phyloP scores from a whole-genome alignment of 148 eudicot genomes.

The Beta vulgaris region DNA sequence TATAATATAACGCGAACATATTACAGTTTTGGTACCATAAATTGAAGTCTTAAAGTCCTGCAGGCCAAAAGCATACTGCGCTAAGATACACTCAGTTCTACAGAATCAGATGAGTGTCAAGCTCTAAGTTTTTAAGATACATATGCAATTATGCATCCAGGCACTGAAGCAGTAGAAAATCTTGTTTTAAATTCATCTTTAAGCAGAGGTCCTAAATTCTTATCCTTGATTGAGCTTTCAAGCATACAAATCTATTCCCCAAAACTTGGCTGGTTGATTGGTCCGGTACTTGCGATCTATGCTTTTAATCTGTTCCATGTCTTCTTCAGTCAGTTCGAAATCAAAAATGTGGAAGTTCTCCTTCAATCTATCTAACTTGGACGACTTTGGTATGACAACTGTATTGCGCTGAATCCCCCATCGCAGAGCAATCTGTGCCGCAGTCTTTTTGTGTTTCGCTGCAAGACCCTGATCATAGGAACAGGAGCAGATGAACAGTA shows the following conservation, averaged over 20 bases:
- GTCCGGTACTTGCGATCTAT: conserved; percentile 72
- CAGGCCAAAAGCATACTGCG: no score
- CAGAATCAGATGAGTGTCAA: no score
- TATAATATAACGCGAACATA: no score
- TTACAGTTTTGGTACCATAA: no score
- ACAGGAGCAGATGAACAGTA: background rate
- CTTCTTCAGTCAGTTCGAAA: conserved; percentile 72
- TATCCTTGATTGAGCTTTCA: conserved; percentile 15
- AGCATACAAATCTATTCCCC: conserved; percentile 84
- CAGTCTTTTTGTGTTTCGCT: conserved; percentile 68
- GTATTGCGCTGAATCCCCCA: conserved; percentile 89
- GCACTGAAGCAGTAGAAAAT: background rate
- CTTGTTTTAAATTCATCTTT: background rate
- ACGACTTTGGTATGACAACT: conserved; percentile 77
- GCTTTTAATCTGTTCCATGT: conserved; percentile 68
- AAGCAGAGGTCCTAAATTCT: conserved; percentile 1
- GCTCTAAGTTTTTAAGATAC: no score
- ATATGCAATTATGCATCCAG: background rate
- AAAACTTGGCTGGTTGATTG: conserved; percentile 77
- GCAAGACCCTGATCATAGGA: conserved; percentile 36
- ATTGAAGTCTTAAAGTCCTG: no score
- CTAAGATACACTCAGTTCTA: no score
- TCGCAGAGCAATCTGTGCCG: conserved; percentile 79
- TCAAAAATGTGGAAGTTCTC: conserved; percentile 66
- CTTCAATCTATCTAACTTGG: conserved; percentile 66